Percentiles rank a stretch among this genome's conserved stretches.
These are phyloP conservation scores for Neocatenulostroma microsporum DNA, from an alignment of 2,329 filamentous ascomycete species.

Conservation along the genomic window DNA sequence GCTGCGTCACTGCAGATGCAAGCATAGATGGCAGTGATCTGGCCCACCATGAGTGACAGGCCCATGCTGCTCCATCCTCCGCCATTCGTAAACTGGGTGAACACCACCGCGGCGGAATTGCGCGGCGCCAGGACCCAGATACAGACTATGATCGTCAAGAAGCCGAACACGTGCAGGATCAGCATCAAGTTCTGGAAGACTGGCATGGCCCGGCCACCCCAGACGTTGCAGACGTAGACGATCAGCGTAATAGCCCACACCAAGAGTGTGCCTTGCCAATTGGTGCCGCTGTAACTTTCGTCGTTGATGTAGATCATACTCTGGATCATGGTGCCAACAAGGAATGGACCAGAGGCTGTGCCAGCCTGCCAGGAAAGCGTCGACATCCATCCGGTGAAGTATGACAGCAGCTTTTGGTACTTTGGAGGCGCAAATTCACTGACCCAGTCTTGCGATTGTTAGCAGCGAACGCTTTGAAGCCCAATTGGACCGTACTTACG, in stretches of 20 bases:
- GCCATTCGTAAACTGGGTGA: constrained; percentile 40
- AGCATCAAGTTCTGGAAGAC: not conserved
- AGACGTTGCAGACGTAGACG: constrained; percentile 1
- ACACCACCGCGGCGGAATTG: constrained; percentile 30
- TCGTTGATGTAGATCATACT: constrained; percentile 31
- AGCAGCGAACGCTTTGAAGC: too few relatives aligned
- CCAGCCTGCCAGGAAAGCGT: constrained; percentile 18
- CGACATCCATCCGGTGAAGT: constrained; percentile 25
- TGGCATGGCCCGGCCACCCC: not conserved
- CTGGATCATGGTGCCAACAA: constrained; percentile 16
- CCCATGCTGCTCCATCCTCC: constrained; percentile 34
- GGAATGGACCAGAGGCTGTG: constrained; percentile 16
- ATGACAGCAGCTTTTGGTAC: constrained; percentile 34
- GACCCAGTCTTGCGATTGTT: constrained; percentile 15
- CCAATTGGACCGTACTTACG: too few relatives aligned
- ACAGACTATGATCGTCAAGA: constrained; percentile 36
- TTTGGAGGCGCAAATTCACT: constrained; percentile 22
- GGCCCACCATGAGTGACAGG: constrained; percentile 39
- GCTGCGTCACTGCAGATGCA: constrained; percentile 11
- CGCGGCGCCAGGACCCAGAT: constrained; percentile 28
- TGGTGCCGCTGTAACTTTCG: constrained; percentile 34
- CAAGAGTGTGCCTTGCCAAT: constrained; percentile 43
- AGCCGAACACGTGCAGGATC: not conserved
- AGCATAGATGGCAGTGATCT: constrained; percentile 15
- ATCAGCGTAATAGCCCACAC: constrained; percentile 10